Conservation (phyloP, 371 early-diverging fungal genomes). For the Phascolomyces articulosus region DNA sequence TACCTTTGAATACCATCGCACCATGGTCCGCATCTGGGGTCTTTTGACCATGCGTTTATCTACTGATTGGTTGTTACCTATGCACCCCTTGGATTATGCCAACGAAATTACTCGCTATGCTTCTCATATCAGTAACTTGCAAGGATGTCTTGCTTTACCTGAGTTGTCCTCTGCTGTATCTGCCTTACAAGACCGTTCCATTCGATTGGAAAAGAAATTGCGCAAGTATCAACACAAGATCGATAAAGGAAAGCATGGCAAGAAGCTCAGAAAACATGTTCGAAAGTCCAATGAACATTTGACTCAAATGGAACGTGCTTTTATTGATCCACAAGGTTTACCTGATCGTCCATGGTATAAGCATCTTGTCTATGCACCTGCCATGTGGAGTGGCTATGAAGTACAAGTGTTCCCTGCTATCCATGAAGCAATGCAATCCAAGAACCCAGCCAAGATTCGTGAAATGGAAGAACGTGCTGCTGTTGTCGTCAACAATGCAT, state of each 20-base stretch:
- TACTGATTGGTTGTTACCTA: constrained; percentile 30
- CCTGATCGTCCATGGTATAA: constrained; percentile 56
- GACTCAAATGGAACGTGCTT: constrained; percentile 47
- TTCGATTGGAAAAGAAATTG: constrained; percentile 13
- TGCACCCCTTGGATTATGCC: constrained; percentile 36
- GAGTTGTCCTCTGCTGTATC: constrained; percentile 11
- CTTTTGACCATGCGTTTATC: constrained; percentile 39
- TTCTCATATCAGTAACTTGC: constrained; percentile 3
- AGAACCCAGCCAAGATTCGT: constrained; percentile 16
- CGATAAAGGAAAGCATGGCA: constrained; percentile 9
- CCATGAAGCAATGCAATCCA: constrained; percentile 38
- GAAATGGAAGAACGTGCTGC: constrained; percentile 22
- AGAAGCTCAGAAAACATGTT: constrained; percentile 17
- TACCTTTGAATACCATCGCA: constrained; percentile 48
- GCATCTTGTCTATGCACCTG: constrained; percentile 45
- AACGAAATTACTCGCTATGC: constrained; percentile 21
- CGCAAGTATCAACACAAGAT: constrained; percentile 12
- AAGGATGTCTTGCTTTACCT: constrained; percentile 13
- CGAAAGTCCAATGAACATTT: constrained; percentile 39
- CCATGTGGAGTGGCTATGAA: constrained; percentile 40
- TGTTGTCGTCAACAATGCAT: constrained; percentile 8
- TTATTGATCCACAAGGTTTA: constrained; percentile 52
- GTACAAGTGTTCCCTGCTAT: constrained; percentile 44
- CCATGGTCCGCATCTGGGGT: constrained; percentile 44
- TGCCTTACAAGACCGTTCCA: constrained; percentile 1